Evolutionary conservation across 768 basidiomycete species (phyloP).

Genomic region (Mycena floridula): DNA sequence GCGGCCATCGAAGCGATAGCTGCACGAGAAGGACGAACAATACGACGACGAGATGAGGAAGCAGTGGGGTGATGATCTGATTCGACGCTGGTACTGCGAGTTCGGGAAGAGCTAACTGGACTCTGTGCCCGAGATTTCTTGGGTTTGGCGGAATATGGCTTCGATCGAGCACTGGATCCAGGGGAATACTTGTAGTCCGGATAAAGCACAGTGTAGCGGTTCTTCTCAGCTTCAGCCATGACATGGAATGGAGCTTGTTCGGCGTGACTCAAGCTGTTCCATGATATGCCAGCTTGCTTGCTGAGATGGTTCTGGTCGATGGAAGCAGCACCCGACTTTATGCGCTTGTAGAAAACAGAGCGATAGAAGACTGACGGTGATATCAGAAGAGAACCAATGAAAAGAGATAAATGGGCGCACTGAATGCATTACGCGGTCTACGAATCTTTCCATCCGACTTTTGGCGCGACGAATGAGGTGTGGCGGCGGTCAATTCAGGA

Average conservation of each 20-base stretch:
- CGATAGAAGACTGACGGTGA: constrained; percentile 38
- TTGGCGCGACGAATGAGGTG: neutral
- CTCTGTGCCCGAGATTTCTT: neutral
- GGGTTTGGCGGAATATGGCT: too few species aligned
- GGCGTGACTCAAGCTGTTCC: constrained; percentile 24
- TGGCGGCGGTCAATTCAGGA: too few species aligned
- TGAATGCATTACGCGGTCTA: constrained; percentile 39
- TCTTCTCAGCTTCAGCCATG: constrained; percentile 6
- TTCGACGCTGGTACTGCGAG: neutral
- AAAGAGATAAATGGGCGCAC: too few species aligned
- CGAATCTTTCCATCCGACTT: constrained; percentile 22
- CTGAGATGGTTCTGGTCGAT: constrained; percentile 33
- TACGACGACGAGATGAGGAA: neutral
- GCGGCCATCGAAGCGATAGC: too few species aligned
- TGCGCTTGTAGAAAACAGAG: constrained; percentile 16
- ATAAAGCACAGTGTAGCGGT: constrained; percentile 3
- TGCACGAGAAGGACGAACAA: neutral
- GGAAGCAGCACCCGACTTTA: constrained; percentile 24
- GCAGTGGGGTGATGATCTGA: neutral
- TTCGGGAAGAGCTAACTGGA: neutral
- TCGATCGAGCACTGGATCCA: neutral
- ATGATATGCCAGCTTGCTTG: constrained; percentile 31
- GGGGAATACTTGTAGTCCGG: constrained; percentile 7
- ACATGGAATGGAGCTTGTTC: constrained; percentile 1
- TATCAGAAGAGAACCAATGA: too few species aligned